Conservation (phyloP, 768 basidiomycete genomes). For the Exidia glandulosa region DNA sequence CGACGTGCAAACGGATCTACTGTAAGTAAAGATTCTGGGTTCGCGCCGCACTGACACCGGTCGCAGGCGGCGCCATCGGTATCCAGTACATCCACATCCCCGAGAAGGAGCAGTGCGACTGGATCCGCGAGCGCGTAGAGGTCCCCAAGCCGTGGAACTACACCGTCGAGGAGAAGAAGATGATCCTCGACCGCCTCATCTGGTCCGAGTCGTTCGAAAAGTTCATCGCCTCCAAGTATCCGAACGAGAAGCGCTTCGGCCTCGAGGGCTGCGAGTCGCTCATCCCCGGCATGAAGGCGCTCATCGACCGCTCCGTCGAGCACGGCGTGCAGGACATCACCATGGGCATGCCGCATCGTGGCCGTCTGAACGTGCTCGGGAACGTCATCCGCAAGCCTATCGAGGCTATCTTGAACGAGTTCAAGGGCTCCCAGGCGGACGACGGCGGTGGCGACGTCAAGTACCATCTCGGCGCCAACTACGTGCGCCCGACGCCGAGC, state of each 20-base stretch:
- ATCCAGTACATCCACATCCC: conserved; percentile 94
- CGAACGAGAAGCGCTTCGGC: conserved; percentile 99
- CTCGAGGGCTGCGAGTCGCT: conserved; percentile 96
- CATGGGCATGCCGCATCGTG: conserved; percentile 99
- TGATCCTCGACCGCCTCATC: conserved; percentile 97
- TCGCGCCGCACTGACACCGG: conserved; percentile 4
- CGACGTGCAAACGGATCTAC: conserved; percentile 83
- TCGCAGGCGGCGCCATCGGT: conserved; percentile 70
- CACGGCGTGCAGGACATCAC: conserved; percentile 92
- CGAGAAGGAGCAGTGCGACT: conserved; percentile 97
- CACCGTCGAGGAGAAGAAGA: conserved; percentile 94
- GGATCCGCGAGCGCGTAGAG: conserved; percentile 95
- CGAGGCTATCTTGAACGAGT: conserved; percentile 96
- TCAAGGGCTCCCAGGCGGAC: conserved; percentile 57
- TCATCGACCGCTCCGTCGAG: conserved; percentile 97
- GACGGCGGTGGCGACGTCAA: conserved; percentile 95
- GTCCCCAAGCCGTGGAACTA: conserved; percentile 96
- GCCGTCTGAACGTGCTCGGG: conserved; percentile 92
- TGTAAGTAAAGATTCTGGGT: conserved; percentile 43
- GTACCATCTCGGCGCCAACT: conserved; percentile 98
- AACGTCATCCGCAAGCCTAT: conserved; percentile 98
- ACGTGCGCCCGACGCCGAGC: conserved; percentile 92
- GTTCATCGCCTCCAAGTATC: conserved; percentile 96
- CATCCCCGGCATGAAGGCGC: conserved; percentile 98
- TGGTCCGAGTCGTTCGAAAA: conserved; percentile 99